Base-by-base conservation (phyloP, 2,329 filamentous ascomycete species). In the Cordyceps tenuipes region DNA sequence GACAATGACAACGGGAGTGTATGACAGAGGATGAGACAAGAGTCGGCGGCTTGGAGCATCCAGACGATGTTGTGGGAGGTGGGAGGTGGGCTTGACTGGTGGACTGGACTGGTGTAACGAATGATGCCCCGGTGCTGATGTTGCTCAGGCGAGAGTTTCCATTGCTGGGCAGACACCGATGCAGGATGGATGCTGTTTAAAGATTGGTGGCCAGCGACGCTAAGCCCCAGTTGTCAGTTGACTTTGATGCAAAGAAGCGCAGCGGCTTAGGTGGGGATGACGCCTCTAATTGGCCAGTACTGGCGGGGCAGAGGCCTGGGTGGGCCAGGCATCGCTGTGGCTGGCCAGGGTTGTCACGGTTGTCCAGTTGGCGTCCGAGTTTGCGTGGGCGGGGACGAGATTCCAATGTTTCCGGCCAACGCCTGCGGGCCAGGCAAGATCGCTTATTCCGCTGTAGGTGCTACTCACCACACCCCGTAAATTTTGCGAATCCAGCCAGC, bases 331-430 rank as follows among this genome's bases (percentile, higher is more conserved):
- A 15, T 13, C 26, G 5, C 48, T 39, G 26, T 44, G 21, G 6
- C 39, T 51, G 26, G 39, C 48, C 57, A 12, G 43, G 17, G 9
- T 21, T 21, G 43, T 17, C 19, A 17, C 19, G 41, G 15, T 17
- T 43, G n/a, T 8, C 13, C 41, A 59, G 46, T 48, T 17, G 48
- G 48, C 19, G 57, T 34, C 39, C 12, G 15, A 41, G 26, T 26
- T 31, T 31, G 19, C 26, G n/a, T 17, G n/a, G 26, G 57, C 57
- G 57, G 57, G 49, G 57, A 46, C 13, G 49, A 46, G n/a, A 31
- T 46, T 47, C 46, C 17, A 44, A 51, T 59, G 48, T 51, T 59
- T 59, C 57, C 41, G 57, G 49, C 48, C 57, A 59, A 59, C 49
- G 56, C 56, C 48, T 36, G 39, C 7, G 13, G 29, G 15, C 34